Evolutionary conservation across 345 rosid genomes (phyloP).

Genomic region (Toxicodendron radicans): DNA sequence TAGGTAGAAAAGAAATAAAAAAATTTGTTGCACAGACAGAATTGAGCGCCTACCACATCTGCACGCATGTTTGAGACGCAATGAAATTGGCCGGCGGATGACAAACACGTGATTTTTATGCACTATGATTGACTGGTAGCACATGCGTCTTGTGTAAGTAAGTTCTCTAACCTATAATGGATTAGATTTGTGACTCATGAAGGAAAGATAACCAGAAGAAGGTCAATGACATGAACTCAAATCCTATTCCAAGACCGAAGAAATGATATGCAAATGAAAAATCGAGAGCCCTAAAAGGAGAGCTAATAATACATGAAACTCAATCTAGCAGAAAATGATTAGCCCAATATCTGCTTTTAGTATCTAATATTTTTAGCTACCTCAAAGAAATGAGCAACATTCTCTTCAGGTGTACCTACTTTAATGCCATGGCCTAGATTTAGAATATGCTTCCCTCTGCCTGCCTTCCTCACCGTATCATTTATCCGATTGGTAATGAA

Average conservation of each 20-base stretch:
- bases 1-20: too few species aligned
- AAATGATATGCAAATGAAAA: background rate
- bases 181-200: too few species aligned
- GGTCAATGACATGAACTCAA: too few species aligned
- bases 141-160: too few species aligned
- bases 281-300: background rate
- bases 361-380: slow-evolving; percentile 82
- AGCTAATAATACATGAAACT: slow-evolving; percentile 20
- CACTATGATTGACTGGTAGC: too few species aligned
- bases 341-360: slow-evolving; percentile 21
- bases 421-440: slow-evolving; percentile 95
- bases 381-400: slow-evolving; percentile 92
- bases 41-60: too few species aligned
- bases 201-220: too few species aligned
- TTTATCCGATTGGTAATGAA: slow-evolving; percentile 82
- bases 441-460: slow-evolving; percentile 79
- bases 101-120: too few species aligned
- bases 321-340: slow-evolving; percentile 7
- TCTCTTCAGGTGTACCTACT: slow-evolving; percentile 94
- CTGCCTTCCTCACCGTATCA: slow-evolving; percentile 90
- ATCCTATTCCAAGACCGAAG: background rate
- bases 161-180: too few species aligned
- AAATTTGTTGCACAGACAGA: too few species aligned
- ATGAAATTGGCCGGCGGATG: too few species aligned
- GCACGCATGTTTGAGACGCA: too few species aligned